Base-by-base conservation (phyloP, 140 eudicot genomes). In the Bidens hawaiensis region DNA sequence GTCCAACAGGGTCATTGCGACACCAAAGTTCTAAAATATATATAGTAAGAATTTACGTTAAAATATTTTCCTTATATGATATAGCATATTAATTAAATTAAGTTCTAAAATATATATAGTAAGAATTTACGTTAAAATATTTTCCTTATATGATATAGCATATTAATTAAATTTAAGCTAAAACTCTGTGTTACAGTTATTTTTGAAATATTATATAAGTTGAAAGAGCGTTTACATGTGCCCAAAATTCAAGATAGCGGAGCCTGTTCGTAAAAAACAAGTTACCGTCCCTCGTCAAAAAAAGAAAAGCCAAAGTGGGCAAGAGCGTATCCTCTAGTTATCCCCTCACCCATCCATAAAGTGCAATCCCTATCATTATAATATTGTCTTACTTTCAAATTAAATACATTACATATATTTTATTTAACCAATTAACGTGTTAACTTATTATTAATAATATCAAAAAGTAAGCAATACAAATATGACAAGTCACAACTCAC, bases 291-390 rank as follows among this genome's bases (percentile, higher is more conserved):
- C 47, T 33, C 64, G n/a, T n/a, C n/a, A n/a, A n/a, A n/a, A n/a
- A n/a, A n/a, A 33, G 18, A 58, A 56, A 58, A 6, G 18, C 55
- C 54, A 36, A 66, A 76, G 82, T 76, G 86, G 86, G 71, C 71
- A 63, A 80, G 86, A 80, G 86, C 86, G 86, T 60, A 46, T 60
- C 24, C 64, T 47, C 19, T 22, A n/a, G n/a, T n/a, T n/a, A 43
- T 52, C 56, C 52, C 54, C 28, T 56, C 69, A 50, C 26, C 68
- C 71, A 50, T 38, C 68, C 71, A 54, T 45, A 71, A 75, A 75
- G 81, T 75, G 81, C 71, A 52, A 60, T 51, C 55, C 41, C 64
- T 22, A 51, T 36, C 18, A 46, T 64, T 66, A 22, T 50, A 66
- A 33, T 66, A 66, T 16, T 65, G 26, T 34, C 33, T 51, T 40